Evolutionary conservation across 345 rosid genomes (phyloP).

Genomic region (Noccaea caerulescens): DNA sequence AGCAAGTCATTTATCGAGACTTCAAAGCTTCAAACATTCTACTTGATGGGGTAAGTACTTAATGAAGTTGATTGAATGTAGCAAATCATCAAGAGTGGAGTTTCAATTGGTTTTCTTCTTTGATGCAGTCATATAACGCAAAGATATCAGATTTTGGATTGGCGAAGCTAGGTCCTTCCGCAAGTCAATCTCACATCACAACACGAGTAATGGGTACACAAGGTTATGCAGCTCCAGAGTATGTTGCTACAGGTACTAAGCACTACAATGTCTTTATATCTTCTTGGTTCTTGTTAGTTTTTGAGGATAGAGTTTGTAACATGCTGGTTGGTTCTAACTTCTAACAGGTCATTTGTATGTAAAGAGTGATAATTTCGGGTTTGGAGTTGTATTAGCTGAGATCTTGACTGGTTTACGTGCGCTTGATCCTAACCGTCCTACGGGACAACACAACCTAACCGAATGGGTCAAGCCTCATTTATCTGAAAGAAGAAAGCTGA

Average conservation of each 20-base stretch:
- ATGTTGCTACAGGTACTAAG: slow-evolving; percentile 80
- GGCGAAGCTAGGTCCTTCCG: slow-evolving; percentile 95
- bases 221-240: slow-evolving; percentile 98
- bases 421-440: slow-evolving; percentile 80
- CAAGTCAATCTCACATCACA: slow-evolving; percentile 92
- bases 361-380: slow-evolving; percentile 93
- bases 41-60: slow-evolving; percentile 73
- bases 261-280: slow-evolving; percentile 1
- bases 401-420: slow-evolving; percentile 84
- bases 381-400: slow-evolving; percentile 90
- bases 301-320: slow-evolving; percentile 1
- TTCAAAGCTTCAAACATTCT: slow-evolving; percentile 92
- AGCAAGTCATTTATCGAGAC: slow-evolving; percentile 87
- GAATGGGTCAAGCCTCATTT: slow-evolving; percentile 92
- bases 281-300: slow-evolving; percentile 17
- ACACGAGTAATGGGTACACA: slow-evolving; percentile 94
- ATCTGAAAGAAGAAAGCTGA: slow-evolving; percentile 67
- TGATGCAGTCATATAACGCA: slow-evolving; percentile 74
- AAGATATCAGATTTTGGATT: slow-evolving; percentile 95
- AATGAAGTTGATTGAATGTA: background rate
- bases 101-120: slow-evolving; percentile 6
- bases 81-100: background rate
- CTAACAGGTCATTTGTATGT: slow-evolving; percentile 89
- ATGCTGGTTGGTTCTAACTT: slow-evolving; percentile 39
- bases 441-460: slow-evolving; percentile 61